Conservation (phyloP, 2,329 filamentous ascomycete genomes). For the Fusarium temperatum region DNA sequence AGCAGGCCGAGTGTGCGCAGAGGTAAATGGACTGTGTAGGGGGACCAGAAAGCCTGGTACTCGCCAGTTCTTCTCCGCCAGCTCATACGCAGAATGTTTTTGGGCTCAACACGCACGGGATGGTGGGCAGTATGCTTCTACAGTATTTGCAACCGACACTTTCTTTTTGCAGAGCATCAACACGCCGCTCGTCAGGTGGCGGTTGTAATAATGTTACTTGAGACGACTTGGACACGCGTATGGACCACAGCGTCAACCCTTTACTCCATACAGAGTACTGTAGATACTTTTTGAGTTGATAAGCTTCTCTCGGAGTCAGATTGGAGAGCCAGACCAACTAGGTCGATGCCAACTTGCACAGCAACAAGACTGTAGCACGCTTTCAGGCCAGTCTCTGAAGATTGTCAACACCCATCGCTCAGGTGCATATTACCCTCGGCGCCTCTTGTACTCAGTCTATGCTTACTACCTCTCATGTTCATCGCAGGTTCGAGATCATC, state of each 20-base stretch:
- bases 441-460: rapidly evolving
- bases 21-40: background rate
- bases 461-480: background rate
- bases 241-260: rapidly evolving
- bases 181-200: background rate
- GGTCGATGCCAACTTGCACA: background rate
- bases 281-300: rapidly evolving
- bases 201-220: rapidly evolving
- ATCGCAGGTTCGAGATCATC: too few species aligned
- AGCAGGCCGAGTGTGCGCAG: background rate
- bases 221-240: background rate
- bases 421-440: rapidly evolving
- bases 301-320: background rate
- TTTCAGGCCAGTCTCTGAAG: rapidly evolving
- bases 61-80: rapidly evolving
- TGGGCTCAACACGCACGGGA: rapidly evolving
- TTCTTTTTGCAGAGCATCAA: background rate
- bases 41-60: rapidly evolving
- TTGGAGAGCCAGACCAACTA: rapidly evolving
- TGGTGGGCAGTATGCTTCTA: rapidly evolving
- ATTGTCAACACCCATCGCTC: background rate
- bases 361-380: background rate
- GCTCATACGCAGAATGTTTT: background rate
- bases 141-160: rapidly evolving
- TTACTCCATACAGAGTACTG: background rate